Percentiles rank a stretch among this genome's conserved stretches.
These are phyloP conservation scores for Buddleja alternifolia DNA, from an alignment of 257 asterid genomes.

Conservation along the genomic window DNA sequence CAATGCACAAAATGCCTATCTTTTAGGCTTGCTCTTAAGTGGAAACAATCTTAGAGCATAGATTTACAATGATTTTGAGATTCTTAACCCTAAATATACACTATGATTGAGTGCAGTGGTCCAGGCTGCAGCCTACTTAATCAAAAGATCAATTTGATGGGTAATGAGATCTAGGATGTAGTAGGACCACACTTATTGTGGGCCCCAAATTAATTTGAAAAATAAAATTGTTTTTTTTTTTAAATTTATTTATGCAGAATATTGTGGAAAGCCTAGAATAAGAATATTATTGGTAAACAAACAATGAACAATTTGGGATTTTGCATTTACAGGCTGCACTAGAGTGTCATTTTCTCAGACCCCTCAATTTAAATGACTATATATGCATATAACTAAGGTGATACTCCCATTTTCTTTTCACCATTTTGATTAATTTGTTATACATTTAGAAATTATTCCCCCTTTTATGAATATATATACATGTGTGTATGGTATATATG, in stretches of 20 bases:
- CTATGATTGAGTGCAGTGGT: conserved; percentile 33
- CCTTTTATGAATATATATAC: no score
- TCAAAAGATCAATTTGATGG: conserved; percentile 30
- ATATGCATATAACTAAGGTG: conserved; percentile 2
- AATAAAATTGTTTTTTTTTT: background rate
- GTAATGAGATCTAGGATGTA: conserved; percentile 29
- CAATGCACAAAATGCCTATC: background rate
- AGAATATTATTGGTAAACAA: conserved; percentile 28
- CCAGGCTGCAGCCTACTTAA: conserved; percentile 27
- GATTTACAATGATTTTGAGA: background rate
- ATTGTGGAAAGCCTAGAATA: conserved; percentile 26
- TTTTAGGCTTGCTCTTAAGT: background rate
- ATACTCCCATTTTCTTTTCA: background rate
- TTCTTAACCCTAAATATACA: background rate
- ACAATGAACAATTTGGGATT: conserved; percentile 38
- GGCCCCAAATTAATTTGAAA: conserved; percentile 1
- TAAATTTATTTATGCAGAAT: conserved; percentile 1
- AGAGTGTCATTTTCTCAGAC: conserved; percentile 41
- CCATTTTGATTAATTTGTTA: conserved; percentile 15
- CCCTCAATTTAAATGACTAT: conserved; percentile 30
- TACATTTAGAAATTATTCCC: background rate
- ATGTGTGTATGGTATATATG: no score
- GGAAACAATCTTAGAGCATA: conserved; percentile 5
- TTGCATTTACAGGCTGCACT: conserved; percentile 32
- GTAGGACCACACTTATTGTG: conserved; percentile 34